These are phyloP conservation scores for Talaromyces sp. DNA, from an alignment of 2,329 filamentous ascomycete species.

Conservation along the genomic window DNA sequence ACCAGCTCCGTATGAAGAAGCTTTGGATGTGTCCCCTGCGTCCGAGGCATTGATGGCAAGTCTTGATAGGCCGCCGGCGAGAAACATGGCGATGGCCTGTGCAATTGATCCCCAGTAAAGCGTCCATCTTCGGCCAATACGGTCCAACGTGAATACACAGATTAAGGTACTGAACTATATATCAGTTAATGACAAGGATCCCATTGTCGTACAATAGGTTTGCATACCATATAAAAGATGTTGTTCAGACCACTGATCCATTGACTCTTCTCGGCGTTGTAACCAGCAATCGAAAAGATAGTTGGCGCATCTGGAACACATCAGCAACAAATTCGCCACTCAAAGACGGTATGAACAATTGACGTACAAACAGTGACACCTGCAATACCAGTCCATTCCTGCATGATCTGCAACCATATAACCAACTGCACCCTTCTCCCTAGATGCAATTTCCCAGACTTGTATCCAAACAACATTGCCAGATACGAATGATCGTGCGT, in stretches of 20 bases:
- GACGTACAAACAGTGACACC: conserved; percentile 60
- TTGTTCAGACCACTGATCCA: conserved; percentile 62
- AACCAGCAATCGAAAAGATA: conserved; percentile 67
- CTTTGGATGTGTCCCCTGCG: conserved; percentile 45
- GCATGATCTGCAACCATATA: conserved; percentile 68
- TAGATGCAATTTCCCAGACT: conserved; percentile 63
- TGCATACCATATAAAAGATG: conserved; percentile 52
- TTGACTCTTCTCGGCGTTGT: conserved; percentile 57
- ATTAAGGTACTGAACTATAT: conserved; percentile 61
- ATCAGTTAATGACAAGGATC: neutral
- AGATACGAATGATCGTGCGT: conserved; percentile 56
- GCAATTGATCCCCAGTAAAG: conserved; percentile 65
- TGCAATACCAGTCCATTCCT: conserved; percentile 68
- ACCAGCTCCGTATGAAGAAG: conserved; percentile 57
- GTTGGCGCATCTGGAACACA: conserved; percentile 41
- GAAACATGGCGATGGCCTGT: conserved; percentile 65
- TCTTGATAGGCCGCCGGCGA: conserved; percentile 61
- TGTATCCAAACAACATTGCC: conserved; percentile 65
- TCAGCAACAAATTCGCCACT: neutral
- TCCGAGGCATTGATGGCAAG: conserved; percentile 50
- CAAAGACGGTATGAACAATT: neutral
- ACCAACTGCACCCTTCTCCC: conserved; percentile 66
- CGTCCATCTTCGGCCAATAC: conserved; percentile 66
- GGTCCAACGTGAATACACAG: conserved; percentile 67
- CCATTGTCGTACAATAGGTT: too few species aligned